These are phyloP conservation scores for Solanum paucissectum DNA, from an alignment of 257 asterid species.

Conservation along the genomic window DNA sequence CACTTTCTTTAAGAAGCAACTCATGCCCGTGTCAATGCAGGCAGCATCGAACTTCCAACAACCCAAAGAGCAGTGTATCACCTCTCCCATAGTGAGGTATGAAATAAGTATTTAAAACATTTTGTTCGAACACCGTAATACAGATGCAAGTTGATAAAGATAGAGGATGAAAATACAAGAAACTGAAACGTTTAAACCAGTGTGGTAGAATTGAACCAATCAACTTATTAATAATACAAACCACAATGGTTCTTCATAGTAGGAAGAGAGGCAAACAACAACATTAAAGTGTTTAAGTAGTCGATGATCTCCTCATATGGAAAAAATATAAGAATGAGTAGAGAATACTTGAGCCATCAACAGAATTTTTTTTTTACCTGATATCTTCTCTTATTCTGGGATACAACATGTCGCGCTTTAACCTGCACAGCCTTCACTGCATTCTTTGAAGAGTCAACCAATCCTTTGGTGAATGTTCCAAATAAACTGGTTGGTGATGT, in stretches of 20 bases:
- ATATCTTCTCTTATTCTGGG: slow-evolving; percentile 97
- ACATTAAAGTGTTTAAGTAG: not conserved
- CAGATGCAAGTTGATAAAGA: not conserved
- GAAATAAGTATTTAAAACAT: not conserved
- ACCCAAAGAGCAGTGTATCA: not conserved
- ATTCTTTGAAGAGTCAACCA: slow-evolving; percentile 83
- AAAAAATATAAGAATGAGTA: not conserved
- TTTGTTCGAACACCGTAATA: not conserved
- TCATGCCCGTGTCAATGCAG: not conserved
- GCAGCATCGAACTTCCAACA: not conserved
- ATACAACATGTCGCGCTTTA: slow-evolving; percentile 96
- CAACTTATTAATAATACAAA: not conserved
- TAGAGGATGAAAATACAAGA: not conserved
- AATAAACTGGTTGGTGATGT: slow-evolving; percentile 61
- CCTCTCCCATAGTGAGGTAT: not conserved
- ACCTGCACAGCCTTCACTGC: slow-evolving; percentile 98
- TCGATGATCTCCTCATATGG: not conserved
- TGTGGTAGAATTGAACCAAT: not conserved
- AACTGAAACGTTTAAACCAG: not conserved
- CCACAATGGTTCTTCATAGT: not conserved
- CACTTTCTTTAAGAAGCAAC: not conserved
- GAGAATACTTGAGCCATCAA: not conserved
- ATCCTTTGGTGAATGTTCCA: slow-evolving; percentile 84
- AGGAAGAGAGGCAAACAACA: not conserved
- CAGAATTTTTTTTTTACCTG: slow-evolving; percentile 36